A percentile compares a stretch with the other conserved stretches of the same genome.
These are phyloP conservation scores for Phialocephala sp. DNA, from an alignment of 2,329 filamentous ascomycete species.

Conservation along the genomic window DNA sequence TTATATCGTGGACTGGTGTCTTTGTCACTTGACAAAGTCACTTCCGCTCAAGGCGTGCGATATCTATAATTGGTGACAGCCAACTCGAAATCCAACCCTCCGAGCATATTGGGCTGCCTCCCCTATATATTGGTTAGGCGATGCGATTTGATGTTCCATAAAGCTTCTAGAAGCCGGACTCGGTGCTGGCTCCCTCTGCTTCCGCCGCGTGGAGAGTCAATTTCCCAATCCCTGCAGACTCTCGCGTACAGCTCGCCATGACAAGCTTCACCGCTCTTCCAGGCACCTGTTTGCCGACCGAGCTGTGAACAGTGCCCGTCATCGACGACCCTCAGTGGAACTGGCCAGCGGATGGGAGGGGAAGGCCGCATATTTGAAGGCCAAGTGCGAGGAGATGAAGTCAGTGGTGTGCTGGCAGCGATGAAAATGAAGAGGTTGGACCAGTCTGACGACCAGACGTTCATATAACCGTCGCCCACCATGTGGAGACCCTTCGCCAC, in stretches of 20 bases:
- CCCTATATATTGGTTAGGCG: slow-evolving; percentile 3
- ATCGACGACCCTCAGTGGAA: slow-evolving; percentile 19
- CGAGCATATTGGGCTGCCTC: slow-evolving; percentile 7
- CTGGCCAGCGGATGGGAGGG: slow-evolving; percentile 27
- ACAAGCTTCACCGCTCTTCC: slow-evolving; percentile 39
- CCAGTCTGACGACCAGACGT: slow-evolving; percentile 36
- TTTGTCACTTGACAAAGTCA: neutral
- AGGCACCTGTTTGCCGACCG: slow-evolving; percentile 26
- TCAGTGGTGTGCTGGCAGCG: slow-evolving; percentile 40
- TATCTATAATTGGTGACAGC: neutral
- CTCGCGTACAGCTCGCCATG: slow-evolving; percentile 33
- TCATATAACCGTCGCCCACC: slow-evolving; percentile 31
- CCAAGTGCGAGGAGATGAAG: slow-evolving; percentile 34
- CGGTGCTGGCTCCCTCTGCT: slow-evolving; percentile 14
- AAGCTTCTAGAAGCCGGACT: slow-evolving; percentile 14
- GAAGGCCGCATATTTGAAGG: slow-evolving; percentile 42
- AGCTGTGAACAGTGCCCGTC: slow-evolving; percentile 20
- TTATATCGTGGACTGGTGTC: neutral
- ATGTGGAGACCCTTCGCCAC: slow-evolving; percentile 18
- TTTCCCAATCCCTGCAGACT: slow-evolving; percentile 30
- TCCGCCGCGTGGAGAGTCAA: slow-evolving; percentile 21
- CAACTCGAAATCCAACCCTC: slow-evolving; percentile 11
- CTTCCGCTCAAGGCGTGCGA: neutral
- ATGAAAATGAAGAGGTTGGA: slow-evolving; percentile 35
- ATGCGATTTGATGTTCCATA: slow-evolving; percentile 8